Evolutionary conservation across 169 alveolate genomes (phyloP), one percentile per base, ranked within the genome.

Genomic region (Cryptosporidium tyzzeri): DNA sequence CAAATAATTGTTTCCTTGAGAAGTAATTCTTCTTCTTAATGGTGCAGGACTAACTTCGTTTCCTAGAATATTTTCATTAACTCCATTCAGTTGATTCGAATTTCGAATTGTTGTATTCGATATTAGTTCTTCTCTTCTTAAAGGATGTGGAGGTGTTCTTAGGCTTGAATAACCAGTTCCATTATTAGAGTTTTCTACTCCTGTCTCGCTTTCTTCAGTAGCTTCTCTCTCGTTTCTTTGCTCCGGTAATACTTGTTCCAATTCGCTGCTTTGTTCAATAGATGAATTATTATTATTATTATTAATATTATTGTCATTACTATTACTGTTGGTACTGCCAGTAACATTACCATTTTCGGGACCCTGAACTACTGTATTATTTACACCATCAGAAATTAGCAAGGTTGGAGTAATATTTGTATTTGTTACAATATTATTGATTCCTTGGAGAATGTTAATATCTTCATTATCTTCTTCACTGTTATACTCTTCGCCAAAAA

Each of bases 391-490:
- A 6, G 86, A 16, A 29, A 59, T 35, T 45, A 44, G 29, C 41
- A 69, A n/a, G 84, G 84, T 9, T n/a, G 37, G 44, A 39, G 29
- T 45, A 4, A 69, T 69, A 7, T 35, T 50, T 14, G 84, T 26
- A 37, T 33, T 50, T 21, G 58, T 45, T 23, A 69, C 84, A 39
- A 69, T 69, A n/a, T 59, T 50, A 41, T 59, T 41, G 44, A 73
- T 73, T 26, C 71, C 70, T 16, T 55, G 71, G 23, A 73, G 51
- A 58, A 73, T 73, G 41, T 73, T 55, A 12, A 73, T 53, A 9
- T 73, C 86, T 23, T 55, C 86, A 14, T 37, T 37, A 55, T 73
- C 70, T n/a, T 44, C 74, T 23, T 71, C 86, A 41, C 86, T 73
- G 26, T 73, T 73, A 26, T 31, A 59, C 3, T 80, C 87, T 3